Conservation (phyloP, 192 early-diverging fungal genomes). For the Umbelopsis vinacea region DNA sequence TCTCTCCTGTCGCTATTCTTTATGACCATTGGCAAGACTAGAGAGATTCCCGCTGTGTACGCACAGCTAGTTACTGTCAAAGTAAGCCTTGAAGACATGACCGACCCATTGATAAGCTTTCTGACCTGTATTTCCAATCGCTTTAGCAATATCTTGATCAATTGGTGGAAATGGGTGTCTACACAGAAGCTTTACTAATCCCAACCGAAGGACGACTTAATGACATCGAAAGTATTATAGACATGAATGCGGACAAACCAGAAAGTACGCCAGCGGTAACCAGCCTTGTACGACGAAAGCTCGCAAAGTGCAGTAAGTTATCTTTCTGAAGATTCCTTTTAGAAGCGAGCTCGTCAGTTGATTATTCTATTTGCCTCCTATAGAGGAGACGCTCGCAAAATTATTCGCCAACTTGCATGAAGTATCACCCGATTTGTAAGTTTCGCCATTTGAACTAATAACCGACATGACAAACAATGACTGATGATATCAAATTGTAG, state of each 20-base stretch:
- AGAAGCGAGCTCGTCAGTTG: background rate
- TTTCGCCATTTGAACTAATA: background rate
- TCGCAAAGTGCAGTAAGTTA: slow-evolving; percentile 41
- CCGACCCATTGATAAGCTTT: background rate
- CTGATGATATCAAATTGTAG: slow-evolving; percentile 12
- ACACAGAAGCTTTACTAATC: slow-evolving; percentile 57
- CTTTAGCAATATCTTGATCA: slow-evolving; percentile 41
- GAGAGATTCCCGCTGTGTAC: slow-evolving; percentile 77
- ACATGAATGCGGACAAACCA: slow-evolving; percentile 45
- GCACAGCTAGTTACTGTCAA: slow-evolving; percentile 78
- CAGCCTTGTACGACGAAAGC: slow-evolving; percentile 49
- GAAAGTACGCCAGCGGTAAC: slow-evolving; percentile 44
- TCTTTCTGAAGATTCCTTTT: slow-evolving; percentile 1
- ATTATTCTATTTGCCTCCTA: slow-evolving; percentile 22
- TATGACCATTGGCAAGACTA: slow-evolving; percentile 74
- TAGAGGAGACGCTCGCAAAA: slow-evolving; percentile 5
- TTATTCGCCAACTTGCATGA: slow-evolving; percentile 28
- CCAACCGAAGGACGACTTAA: slow-evolving; percentile 62
- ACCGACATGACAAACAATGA: background rate
- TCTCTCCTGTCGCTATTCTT: slow-evolving; percentile 79
- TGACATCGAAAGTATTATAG: slow-evolving; percentile 64
- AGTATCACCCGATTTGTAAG: slow-evolving; percentile 61
- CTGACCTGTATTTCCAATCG: background rate
- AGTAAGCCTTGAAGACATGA: slow-evolving; percentile 33
- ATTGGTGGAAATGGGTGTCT: slow-evolving; percentile 41